A percentile compares a stretch with the other conserved stretches of the same genome.
Conservation (phyloP, 371 early-diverging fungal species). For the Amoeboaphelidium occidentale region DNA sequence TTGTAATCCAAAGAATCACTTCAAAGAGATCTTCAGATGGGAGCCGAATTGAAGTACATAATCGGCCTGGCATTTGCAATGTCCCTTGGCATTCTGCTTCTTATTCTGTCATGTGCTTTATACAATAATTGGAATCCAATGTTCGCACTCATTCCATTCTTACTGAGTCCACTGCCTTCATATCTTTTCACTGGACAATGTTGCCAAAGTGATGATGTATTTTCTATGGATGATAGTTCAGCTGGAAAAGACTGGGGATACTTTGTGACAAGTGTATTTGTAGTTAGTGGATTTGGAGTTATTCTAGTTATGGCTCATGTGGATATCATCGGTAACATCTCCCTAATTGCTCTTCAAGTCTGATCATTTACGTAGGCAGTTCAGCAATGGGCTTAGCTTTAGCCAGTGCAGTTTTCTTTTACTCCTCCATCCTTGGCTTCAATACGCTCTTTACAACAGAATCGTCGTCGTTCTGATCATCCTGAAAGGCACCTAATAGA, state of each 20-base stretch:
- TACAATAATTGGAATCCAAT: slow-evolving; percentile 84
- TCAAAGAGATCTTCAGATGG: no score
- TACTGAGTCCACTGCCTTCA: background rate
- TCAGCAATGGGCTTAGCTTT: background rate
- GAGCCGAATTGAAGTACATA: slow-evolving; percentile 18
- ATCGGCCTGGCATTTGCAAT: slow-evolving; percentile 60
- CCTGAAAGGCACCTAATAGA: background rate
- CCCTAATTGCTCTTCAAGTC: no score
- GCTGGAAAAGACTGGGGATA: slow-evolving; percentile 43
- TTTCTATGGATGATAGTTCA: background rate
- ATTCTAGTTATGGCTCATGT: background rate
- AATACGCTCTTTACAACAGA: background rate
- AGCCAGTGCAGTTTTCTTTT: background rate
- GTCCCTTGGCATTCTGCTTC: slow-evolving; percentile 63
- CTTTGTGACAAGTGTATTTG: slow-evolving; percentile 69
- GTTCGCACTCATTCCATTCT: slow-evolving; percentile 13
- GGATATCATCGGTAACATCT: background rate
- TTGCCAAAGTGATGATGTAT: background rate
- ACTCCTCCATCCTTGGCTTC: background rate
- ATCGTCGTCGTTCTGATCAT: background rate
- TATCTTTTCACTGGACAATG: background rate
- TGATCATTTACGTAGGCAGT: no score
- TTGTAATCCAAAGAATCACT: no score
- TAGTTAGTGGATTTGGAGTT: slow-evolving; percentile 60
- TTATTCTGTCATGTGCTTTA: slow-evolving; percentile 76